Evolutionary conservation across 2,329 filamentous ascomycete genomes (phyloP), one percentile per base, ranked within the genome.

Genomic region (Aurifilum marmelostoma): DNA sequence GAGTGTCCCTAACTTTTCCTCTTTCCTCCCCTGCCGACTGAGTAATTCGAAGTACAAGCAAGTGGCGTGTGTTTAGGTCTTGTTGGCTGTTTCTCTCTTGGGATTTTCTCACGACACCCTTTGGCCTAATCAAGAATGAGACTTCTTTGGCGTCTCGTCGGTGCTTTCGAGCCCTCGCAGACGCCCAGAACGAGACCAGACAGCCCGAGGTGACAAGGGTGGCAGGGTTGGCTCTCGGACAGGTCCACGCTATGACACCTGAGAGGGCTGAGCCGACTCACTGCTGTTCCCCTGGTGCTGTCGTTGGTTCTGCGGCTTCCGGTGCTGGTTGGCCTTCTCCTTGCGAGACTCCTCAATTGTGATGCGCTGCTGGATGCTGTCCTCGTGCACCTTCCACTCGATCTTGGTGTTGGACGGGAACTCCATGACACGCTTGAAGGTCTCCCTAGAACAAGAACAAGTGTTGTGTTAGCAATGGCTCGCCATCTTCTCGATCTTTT

Each of bases 301-400:
- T 59, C 75, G 75, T 24, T 75, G 71, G 65, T 74, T 73, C 67
- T 79, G 77, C 67, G 78, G 77, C 67, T 79, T 76, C n/a, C 69
- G 76, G 71, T 83, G 80, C 73, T 87, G 84, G 68, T 80, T 80
- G 24, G 83, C 86, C 81, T 97, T 97, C 76, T 97, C 94, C 74
- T 95, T 93, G 71, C 94, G 91, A 67, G 93, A 92, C 80, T 97
- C 93, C 76, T 97, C 94, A 72, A 97, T 94, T 27, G 92, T 92
- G 39, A 91, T 92, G 74, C 94, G 89, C 82, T 97, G 94, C 74
- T 93, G 92, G 77, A 99, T 97, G 80, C 93, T 97, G 73, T 95
- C 93, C 77, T 97, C 94, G 79, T 99, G 96, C 77, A 92, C 96
- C 83, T 97, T 97, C 89, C 94, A 99, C 75, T 96, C 90, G 70